Evolutionary conservation across 225 moss, liverwort and hornwort genomes (phyloP).

Genomic region (Physcomitrium patens): DNA sequence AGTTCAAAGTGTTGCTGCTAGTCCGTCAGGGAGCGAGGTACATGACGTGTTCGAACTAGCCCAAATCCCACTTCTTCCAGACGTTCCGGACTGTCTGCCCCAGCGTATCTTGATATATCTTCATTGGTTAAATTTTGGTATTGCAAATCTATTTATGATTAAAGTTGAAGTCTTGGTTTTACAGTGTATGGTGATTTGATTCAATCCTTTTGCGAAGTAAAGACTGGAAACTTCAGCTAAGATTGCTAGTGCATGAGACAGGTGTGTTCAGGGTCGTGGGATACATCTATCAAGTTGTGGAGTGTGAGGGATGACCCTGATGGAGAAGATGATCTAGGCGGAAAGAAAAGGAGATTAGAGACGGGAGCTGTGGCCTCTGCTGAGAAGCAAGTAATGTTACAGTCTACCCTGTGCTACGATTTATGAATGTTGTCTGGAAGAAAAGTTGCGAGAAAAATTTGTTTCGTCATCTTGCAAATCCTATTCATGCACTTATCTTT

Average conservation of each 20-base stretch:
- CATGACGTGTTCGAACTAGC: no score
- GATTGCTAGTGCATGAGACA: constrained; percentile 15
- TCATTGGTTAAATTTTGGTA: no score
- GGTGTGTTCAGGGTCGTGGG: constrained; percentile 98
- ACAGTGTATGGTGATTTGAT: background rate
- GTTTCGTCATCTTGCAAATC: background rate
- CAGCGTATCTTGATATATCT: no score
- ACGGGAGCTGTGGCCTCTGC: constrained; percentile 39
- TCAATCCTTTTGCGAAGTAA: background rate
- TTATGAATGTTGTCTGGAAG: background rate
- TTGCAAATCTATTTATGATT: no score
- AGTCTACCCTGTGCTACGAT: background rate
- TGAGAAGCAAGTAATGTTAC: constrained; percentile 38
- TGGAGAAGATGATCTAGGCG: constrained; percentile 56
- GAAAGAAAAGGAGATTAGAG: constrained; percentile 70
- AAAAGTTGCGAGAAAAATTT: background rate
- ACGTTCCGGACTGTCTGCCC: no score
- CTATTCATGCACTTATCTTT: background rate
- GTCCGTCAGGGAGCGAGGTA: constrained; percentile 86
- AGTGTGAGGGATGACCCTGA: constrained; percentile 45
- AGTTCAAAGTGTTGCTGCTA: constrained; percentile 76
- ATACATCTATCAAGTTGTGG: constrained; percentile 87
- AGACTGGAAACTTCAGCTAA: background rate
- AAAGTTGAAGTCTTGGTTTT: background rate
- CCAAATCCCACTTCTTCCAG: no score